Conservation (phyloP, 2,329 filamentous ascomycete species). For the Aphanoascus verrucosus region DNA sequence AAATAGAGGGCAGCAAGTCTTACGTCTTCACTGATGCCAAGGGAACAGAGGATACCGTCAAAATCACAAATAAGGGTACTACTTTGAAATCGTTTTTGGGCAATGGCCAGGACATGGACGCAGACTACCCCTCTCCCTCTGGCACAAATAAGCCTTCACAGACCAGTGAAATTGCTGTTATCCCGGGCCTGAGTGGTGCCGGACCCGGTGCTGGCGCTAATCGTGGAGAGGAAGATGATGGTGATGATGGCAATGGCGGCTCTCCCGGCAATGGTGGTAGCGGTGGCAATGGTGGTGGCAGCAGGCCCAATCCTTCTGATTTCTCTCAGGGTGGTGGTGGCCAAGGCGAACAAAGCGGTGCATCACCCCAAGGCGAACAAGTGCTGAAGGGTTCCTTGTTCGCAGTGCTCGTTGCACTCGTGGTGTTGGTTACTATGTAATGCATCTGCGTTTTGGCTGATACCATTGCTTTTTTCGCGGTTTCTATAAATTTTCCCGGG, state of each 20-base stretch:
- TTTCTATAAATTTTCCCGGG: conserved; percentile 3
- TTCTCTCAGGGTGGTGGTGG: conserved; percentile 24
- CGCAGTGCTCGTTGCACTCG: conserved; percentile 38
- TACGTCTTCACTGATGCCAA: conserved; percentile 62
- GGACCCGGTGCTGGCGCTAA: conserved; percentile 25
- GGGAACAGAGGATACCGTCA: conserved; percentile 65
- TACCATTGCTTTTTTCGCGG: conserved; percentile 8
- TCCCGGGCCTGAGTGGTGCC: conserved; percentile 26
- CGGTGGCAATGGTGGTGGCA: conserved; percentile 10
- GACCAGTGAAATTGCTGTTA: conserved; percentile 22
- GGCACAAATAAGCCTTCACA: conserved; percentile 22
- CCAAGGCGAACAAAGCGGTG: conserved; percentile 18
- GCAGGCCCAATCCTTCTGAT: conserved; percentile 19
- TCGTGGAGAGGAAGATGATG: conserved; percentile 16
- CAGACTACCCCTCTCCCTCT: conserved; percentile 32
- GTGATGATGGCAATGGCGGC: conserved; percentile 14
- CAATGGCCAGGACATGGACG: conserved; percentile 65
- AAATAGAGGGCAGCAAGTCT: conserved; percentile 48
- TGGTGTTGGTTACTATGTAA: conserved; percentile 38
- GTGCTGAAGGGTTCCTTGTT: conserved; percentile 38
- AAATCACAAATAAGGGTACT: conserved; percentile 63
- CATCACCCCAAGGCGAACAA: conserved; percentile 29
- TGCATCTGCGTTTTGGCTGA: conserved; percentile 13
- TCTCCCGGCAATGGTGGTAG: conserved; percentile 18
- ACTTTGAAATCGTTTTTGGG: conserved; percentile 67